phyloP scores from a whole-genome alignment of 495 filamentous ascomycete genomes.

The Neurospora sp. region DNA sequence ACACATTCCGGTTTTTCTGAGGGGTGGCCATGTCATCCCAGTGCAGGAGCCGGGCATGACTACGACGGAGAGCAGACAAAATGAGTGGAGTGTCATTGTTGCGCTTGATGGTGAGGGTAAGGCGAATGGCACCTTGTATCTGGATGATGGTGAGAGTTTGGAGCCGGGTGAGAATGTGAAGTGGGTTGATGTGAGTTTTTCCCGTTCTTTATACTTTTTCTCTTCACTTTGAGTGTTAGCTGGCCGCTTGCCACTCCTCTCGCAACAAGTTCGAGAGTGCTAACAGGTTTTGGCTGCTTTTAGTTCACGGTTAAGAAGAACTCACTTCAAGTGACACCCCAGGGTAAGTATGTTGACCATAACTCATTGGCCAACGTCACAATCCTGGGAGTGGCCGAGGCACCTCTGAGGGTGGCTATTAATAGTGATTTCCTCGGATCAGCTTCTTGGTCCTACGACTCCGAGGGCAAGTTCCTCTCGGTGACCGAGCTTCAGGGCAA shows the following conservation, averaged over 20 bases:
- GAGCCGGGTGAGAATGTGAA: conserved; percentile 41
- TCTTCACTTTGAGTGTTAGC: neutral
- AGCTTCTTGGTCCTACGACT: conserved; percentile 38
- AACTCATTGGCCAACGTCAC: conserved; percentile 59
- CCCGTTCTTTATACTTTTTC: neutral
- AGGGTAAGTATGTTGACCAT: conserved; percentile 48
- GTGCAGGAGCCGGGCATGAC: conserved; percentile 64
- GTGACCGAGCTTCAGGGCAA: conserved; percentile 5
- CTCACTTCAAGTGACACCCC: conserved; percentile 34
- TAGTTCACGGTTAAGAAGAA: conserved; percentile 42
- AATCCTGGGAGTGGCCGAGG: conserved; percentile 47
- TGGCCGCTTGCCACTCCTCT: neutral
- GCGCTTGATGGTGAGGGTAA: conserved; percentile 47
- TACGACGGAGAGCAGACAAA: conserved; percentile 52
- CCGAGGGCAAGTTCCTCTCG: conserved; percentile 5
- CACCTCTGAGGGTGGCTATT: conserved; percentile 37
- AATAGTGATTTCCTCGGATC: conserved; percentile 37
- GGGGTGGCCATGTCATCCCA: conserved; percentile 61
- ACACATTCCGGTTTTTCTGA: conserved; percentile 68
- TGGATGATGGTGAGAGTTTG: conserved; percentile 78
- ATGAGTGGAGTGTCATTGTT: conserved; percentile 60
- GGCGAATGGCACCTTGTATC: conserved; percentile 60
- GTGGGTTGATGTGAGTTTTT: conserved; percentile 41
- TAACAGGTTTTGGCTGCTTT: neutral
- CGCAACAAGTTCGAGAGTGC: neutral